These are phyloP conservation scores for Pichia nanzhaoensis DNA, from an alignment of 805 yeast genomes.

Conservation along the genomic window DNA sequence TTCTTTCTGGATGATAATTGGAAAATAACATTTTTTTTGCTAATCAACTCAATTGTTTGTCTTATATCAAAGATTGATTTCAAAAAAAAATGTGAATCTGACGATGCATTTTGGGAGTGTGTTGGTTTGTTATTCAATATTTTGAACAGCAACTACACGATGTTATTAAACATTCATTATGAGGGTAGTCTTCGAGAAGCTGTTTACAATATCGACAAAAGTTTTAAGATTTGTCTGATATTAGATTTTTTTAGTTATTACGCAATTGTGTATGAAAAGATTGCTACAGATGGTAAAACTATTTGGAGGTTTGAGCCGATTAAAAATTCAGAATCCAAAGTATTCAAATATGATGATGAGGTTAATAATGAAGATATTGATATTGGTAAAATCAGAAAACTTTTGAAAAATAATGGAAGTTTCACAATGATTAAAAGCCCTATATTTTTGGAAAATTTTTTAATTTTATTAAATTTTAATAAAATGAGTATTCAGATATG, in stretches of 20 bases:
- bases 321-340: neutral
- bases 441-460: slow-evolving; percentile 15
- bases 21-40: slow-evolving; percentile 13
- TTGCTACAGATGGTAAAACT: neutral
- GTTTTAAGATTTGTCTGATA: slow-evolving; percentile 14
- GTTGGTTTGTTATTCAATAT: slow-evolving; percentile 21
- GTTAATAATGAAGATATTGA: neutral
- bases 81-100: neutral
- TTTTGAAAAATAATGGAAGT: slow-evolving; percentile 7
- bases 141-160: slow-evolving; percentile 12
- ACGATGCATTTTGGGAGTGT: slow-evolving; percentile 14
- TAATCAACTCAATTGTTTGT: slow-evolving; percentile 13
- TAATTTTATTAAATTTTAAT: neutral
- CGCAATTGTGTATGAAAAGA: slow-evolving; percentile 14
- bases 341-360: neutral
- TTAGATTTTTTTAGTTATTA: slow-evolving; percentile 20
- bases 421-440: slow-evolving; percentile 12
- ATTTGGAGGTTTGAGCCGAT: slow-evolving; percentile 2
- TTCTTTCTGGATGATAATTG: neutral
- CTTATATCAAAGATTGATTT: neutral
- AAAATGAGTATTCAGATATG: slow-evolving; percentile 18
- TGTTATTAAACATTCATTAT: neutral
- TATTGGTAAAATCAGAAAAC: slow-evolving; percentile 4
- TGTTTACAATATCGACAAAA: neutral
- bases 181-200: neutral